Evolutionary conservation across 2,329 filamentous ascomycete species (phyloP).

Genomic region (Trichoderma guizhouense): DNA sequence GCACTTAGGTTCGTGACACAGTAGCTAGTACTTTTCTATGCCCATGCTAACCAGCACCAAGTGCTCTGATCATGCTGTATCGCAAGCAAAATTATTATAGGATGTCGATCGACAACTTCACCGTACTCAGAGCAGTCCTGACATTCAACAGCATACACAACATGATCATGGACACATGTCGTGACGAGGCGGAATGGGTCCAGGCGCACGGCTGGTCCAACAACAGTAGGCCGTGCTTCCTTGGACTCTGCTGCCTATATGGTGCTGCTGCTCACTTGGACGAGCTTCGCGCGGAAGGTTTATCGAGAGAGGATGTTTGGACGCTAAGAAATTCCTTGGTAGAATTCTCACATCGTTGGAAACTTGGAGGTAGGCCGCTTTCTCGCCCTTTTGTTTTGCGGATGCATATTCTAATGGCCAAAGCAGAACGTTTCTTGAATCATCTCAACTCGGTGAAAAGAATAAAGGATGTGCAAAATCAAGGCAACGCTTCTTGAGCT

Average conservation of each 20-base stretch:
- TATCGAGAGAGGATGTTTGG: not conserved
- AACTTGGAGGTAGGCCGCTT: not conserved
- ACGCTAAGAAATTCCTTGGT: not conserved
- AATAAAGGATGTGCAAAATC: not conserved
- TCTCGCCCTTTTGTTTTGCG: no score
- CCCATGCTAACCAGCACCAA: not conserved
- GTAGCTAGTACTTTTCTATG: not conserved
- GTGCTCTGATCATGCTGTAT: slow-evolving; percentile 2
- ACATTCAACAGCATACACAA: not conserved
- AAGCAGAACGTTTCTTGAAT: not conserved
- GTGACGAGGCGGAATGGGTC: not conserved
- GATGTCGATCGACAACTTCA: not conserved
- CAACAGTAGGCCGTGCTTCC: slow-evolving; percentile 1
- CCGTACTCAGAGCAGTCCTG: not conserved
- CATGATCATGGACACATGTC: slow-evolving; percentile 8
- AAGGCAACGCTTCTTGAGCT: not conserved
- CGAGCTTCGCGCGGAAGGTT: not conserved
- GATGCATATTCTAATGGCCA: not conserved
- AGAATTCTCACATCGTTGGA: not conserved
- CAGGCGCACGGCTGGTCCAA: not conserved
- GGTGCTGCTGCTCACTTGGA: not conserved
- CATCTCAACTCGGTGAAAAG: not conserved
- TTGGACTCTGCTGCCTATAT: slow-evolving; percentile 1
- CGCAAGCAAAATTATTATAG: slow-evolving; percentile 1
- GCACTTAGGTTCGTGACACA: not conserved